A percentile compares a stretch with the other conserved stretches of the same genome.
Conservation (phyloP, 495 filamentous ascomycete species). For the Parathielavia hyrcaniae region DNA sequence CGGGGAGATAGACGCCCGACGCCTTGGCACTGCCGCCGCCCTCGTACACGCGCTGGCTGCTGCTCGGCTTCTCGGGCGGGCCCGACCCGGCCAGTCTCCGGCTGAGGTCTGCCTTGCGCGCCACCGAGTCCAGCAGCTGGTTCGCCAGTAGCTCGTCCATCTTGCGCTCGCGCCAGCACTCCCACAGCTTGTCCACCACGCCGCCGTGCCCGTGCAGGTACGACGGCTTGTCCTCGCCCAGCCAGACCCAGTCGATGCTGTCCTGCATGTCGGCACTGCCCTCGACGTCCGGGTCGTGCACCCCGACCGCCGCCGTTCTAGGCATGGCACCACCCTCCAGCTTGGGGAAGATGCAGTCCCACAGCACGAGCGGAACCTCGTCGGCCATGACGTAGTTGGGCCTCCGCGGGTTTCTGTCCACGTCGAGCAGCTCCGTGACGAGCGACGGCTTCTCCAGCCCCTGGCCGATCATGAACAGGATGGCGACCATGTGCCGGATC, state of each 20-base stretch:
- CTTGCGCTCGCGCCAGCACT: slow-evolving; percentile 71
- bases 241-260: slow-evolving; percentile 72
- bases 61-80: slow-evolving; percentile 25
- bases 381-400: slow-evolving; percentile 86
- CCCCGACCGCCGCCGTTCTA: slow-evolving; percentile 11
- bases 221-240: slow-evolving; percentile 51
- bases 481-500: slow-evolving; percentile 81
- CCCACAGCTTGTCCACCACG: slow-evolving; percentile 70
- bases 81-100: slow-evolving; percentile 11
- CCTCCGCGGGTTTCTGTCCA: slow-evolving; percentile 58
- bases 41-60: slow-evolving; percentile 58
- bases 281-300: slow-evolving; percentile 38
- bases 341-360: slow-evolving; percentile 84
- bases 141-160: slow-evolving; percentile 79
- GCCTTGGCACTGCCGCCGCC: slow-evolving; percentile 57
- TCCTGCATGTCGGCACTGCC: slow-evolving; percentile 39
- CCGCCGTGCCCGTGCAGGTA: slow-evolving; percentile 55
- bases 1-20: slow-evolving; percentile 62
- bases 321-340: slow-evolving; percentile 17
- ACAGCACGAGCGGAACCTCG: slow-evolving; percentile 82
- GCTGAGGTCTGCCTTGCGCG: slow-evolving; percentile 44
- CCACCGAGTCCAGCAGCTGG: slow-evolving; percentile 57
- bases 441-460: slow-evolving; percentile 71
- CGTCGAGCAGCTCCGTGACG: slow-evolving; percentile 65
- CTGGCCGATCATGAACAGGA: slow-evolving; percentile 89